Conservation (phyloP, 2,329 filamentous ascomycete genomes). For the Xylariaceae sp. region DNA sequence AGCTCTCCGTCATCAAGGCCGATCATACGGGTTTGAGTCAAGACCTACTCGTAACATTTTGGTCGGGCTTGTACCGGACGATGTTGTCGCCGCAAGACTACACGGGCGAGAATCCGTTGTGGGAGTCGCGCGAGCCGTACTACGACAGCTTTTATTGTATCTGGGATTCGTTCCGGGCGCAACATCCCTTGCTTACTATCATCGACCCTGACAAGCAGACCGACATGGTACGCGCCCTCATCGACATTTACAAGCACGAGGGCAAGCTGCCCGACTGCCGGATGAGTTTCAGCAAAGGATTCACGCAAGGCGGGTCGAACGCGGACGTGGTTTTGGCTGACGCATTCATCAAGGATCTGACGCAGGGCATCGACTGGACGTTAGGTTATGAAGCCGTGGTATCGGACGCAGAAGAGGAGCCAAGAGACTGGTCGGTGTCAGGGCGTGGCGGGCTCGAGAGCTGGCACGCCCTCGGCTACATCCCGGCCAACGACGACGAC, state of each 20-base stretch:
- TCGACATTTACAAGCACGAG: conserved; percentile 73
- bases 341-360: conserved; percentile 72
- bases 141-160: conserved; percentile 74
- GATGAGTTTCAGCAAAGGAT: conserved; percentile 79
- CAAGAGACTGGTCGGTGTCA: conserved; percentile 69
- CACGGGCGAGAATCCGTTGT: conserved; percentile 75
- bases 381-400: conserved; percentile 75
- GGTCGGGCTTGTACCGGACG: conserved; percentile 72
- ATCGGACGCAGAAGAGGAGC: conserved; percentile 73
- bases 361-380: conserved; percentile 68
- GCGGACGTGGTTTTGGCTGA: conserved; percentile 75
- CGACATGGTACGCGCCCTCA: conserved; percentile 71
- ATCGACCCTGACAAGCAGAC: conserved; percentile 71
- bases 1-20: conserved; percentile 64
- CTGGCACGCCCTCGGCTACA: conserved; percentile 74
- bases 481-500: conserved; percentile 72
- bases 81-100: conserved; percentile 78
- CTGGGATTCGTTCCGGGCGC: conserved; percentile 76
- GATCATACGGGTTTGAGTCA: conserved; percentile 60
- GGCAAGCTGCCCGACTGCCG: conserved; percentile 74
- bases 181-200: conserved; percentile 74
- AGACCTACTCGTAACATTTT: conserved; percentile 68
- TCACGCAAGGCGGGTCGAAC: conserved; percentile 77
- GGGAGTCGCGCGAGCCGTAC: conserved; percentile 72
- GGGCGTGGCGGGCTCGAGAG: conserved; percentile 73